Base-by-base conservation (phyloP, 108 stramenopile genomes). In the Nitzschia palea region DNA sequence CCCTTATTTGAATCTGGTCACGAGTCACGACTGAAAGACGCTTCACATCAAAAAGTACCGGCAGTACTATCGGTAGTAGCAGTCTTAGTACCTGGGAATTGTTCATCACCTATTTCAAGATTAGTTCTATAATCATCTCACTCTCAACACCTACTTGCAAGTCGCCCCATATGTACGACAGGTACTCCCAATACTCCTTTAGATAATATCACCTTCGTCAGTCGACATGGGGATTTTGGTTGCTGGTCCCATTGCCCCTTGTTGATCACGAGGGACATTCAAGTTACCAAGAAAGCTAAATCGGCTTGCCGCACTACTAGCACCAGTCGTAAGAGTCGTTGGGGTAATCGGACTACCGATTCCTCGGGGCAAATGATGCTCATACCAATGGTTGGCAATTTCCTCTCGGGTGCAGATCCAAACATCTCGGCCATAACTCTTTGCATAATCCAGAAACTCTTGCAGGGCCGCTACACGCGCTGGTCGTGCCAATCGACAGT, bases 321-420 rank as follows among this genome's bases (percentile, higher is more conserved):
- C 17, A 20, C n/a, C 33, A 20, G 5, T 23, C 3, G 35, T 36
- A 48, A 18, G 52, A 17, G 27, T 26, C 3, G 48, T 33, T n/a
- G 73, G 35, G 14, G 62, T 10, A 44, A 76, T 76, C 22, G 74
- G 74, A 55, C 57, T 76, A 26, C 74, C 74, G n/a, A 67, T 43
- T 33, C 76, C 76, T 32, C 64, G 52, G 1, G 86, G 89, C 34
- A 82, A 79, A 68, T 91, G 88, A 59, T 90, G 68, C 59, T 88
- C 76, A 64, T 90, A 91, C 94, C 94, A 97, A 65, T 90, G 89
- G 54, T 87, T 84, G 33, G 94, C 96, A 66, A 97, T 94, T 51
- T 93, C 77, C 37, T 91, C 94, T n/a, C 96, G 67, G n/a, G 90
- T 85, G 57, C 90, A 91, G 26, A 97, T 80, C 94, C 95, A 97